Evolutionary conservation across 495 filamentous ascomycete species (phyloP), one percentile per base, ranked within the genome.

Genomic region (Aspergillus mulundensis): DNA sequence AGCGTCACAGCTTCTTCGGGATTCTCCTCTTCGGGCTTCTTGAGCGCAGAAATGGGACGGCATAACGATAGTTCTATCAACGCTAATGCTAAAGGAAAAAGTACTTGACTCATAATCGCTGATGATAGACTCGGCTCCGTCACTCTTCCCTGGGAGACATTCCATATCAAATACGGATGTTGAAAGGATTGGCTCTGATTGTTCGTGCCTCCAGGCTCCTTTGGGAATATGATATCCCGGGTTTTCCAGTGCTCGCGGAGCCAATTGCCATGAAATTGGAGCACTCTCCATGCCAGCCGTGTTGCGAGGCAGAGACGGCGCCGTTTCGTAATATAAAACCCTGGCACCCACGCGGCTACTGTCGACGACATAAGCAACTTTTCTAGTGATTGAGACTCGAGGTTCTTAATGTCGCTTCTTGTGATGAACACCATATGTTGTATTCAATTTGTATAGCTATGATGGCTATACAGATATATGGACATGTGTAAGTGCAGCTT

Each of bases 41-140:
- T 21, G 21, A 73, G 56, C 5, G 52, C 44, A n/a, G 56, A 51
- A 3, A 73, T 16, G 0, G 60, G 58, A 32, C 54, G 56, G n/a
- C 69, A 69, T 18, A 72, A 61, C 39, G 69, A 72, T 28, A 73
- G 59, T 50, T 73, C 72, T 7, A 70, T 60, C 16, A 73, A 62
- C 1, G 63, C 61, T 8, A 72, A 44, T 1, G 69, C 72, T 0
- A 73, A 54, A 1, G 67, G 61, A 32, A 69, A 67, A 5, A 73
- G 56, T 19, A 61, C 50, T 21, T 64, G 38, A 50, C 59, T 67
- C 47, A 59, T 60, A 47, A 68, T 38, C 10, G 32, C 20, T 15
- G 48, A 50, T 18, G 48, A 50, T 23, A 25, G 5, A 21, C 7
- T 18, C 18, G 48, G 21, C 3, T 10, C 15, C 10, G 11, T 24